Conservation (phyloP, 108 stramenopile species). For the Skeletonema grethae region DNA sequence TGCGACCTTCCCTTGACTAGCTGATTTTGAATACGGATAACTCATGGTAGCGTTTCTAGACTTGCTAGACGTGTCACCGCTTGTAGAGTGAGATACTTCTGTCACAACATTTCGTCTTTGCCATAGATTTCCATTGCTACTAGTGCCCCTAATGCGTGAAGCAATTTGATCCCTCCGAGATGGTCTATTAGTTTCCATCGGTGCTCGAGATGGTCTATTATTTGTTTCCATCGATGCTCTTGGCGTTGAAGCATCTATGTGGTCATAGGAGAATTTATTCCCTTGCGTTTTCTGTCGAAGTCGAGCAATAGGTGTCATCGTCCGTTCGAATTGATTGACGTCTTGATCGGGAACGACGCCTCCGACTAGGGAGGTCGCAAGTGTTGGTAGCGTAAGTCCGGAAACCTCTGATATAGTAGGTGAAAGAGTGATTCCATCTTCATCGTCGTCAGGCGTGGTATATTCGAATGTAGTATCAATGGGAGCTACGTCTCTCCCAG, state of each 20-base stretch:
- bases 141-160: conserved; percentile 14
- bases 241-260: conserved; percentile 19
- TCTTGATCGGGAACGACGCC: conserved; percentile 1
- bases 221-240: not conserved
- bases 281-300: conserved; percentile 15
- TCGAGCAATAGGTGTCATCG: conserved; percentile 41
- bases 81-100: conserved; percentile 6
- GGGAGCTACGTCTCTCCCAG: not conserved
- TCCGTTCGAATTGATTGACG: conserved; percentile 1
- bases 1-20: not conserved
- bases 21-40: not conserved
- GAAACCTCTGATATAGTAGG: conserved; percentile 48
- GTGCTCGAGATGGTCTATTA: not conserved
- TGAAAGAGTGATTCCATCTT: conserved; percentile 49
- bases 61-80: not conserved
- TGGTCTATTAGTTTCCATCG: not conserved
- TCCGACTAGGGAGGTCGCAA: conserved; percentile 26
- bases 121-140: conserved; percentile 1
- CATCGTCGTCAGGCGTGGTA: conserved; percentile 22
- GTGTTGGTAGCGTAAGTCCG: conserved; percentile 30
- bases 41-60: not conserved
- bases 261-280: not conserved
- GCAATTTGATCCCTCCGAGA: conserved; percentile 28
- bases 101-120: not conserved
- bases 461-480: conserved; percentile 21